These are phyloP conservation scores for Malassezia brasiliensis DNA, from an alignment of 1,284 basidiomycete genomes.

Conservation along the genomic window DNA sequence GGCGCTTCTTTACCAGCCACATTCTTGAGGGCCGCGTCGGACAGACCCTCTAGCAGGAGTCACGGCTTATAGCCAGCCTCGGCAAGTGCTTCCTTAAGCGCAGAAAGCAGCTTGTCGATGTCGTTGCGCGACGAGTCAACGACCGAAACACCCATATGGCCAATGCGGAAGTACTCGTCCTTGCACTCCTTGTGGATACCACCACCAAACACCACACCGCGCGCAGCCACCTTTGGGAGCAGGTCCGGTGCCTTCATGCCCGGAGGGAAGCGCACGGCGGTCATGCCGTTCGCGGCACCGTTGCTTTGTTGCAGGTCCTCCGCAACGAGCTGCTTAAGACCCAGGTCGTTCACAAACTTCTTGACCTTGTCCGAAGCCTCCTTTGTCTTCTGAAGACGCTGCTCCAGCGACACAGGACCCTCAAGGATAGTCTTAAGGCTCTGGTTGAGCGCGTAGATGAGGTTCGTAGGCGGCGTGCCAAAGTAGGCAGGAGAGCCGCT, in stretches of 20 bases:
- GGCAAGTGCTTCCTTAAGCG: conserved; percentile 56
- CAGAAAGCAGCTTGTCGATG: conserved; percentile 63
- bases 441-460: conserved; percentile 78
- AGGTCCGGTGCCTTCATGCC: conserved; percentile 38
- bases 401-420: conserved; percentile 57
- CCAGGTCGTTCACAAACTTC: conserved; percentile 59
- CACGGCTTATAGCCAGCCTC: conserved; percentile 50
- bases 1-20: no score
- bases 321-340: conserved; percentile 53
- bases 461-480: conserved; percentile 63
- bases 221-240: conserved; percentile 54
- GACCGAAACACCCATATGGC: conserved; percentile 83
- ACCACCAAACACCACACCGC: conserved; percentile 73
- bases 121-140: conserved; percentile 55
- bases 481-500: conserved; percentile 41
- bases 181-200: conserved; percentile 80
- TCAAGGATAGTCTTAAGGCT: conserved; percentile 66
- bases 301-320: conserved; percentile 28
- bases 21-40: no score
- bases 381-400: conserved; percentile 70
- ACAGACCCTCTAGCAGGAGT: background rate
- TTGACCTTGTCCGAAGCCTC: conserved; percentile 67
- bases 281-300: conserved; percentile 47
- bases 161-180: conserved; percentile 54
- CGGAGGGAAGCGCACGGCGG: conserved; percentile 41